phyloP scores from a whole-genome alignment of 2,329 filamentous ascomycete species.

The Blastomyces emzantsi region DNA sequence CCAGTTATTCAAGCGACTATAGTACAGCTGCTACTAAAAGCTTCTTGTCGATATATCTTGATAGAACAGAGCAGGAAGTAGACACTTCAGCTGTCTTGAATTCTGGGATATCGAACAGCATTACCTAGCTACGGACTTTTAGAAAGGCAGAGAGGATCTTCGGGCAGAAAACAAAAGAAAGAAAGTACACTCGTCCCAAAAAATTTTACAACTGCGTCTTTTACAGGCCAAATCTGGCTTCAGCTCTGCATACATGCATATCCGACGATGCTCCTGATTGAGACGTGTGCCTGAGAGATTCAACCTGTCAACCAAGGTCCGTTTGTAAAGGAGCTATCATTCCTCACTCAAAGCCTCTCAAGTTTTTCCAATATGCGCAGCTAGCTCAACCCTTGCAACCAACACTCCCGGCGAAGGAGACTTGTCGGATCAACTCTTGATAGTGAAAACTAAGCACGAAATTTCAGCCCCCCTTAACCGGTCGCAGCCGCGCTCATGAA shows the following conservation, averaged over 20 bases:
- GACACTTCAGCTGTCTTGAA: constrained; percentile 31
- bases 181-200: constrained; percentile 27
- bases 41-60: constrained; percentile 61
- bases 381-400: neutral
- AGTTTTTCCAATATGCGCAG: neutral
- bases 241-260: constrained; percentile 12
- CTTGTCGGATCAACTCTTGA: neutral
- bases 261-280: constrained; percentile 7
- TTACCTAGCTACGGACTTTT: constrained; percentile 65
- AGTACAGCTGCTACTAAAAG: constrained; percentile 49
- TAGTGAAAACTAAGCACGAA: constrained; percentile 7
- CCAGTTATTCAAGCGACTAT: constrained; percentile 34
- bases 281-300: neutral
- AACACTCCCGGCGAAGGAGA: neutral
- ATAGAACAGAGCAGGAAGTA: constrained; percentile 54
- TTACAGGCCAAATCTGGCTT: constrained; percentile 5
- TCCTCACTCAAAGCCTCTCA: constrained; percentile 2
- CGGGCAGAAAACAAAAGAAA: constrained; percentile 24
- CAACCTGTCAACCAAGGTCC: constrained; percentile 2
- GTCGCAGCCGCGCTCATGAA: neutral
- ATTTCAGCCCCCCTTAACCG: neutral
- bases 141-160: constrained; percentile 46
- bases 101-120: constrained; percentile 36
- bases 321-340: constrained; percentile 11
- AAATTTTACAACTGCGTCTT: constrained; percentile 10